A percentile compares a stretch with the other conserved stretches of the same genome.
These are phyloP conservation scores for Sporisorium exsertum DNA, from an alignment of 1,284 basidiomycete species.

Conservation along the genomic window DNA sequence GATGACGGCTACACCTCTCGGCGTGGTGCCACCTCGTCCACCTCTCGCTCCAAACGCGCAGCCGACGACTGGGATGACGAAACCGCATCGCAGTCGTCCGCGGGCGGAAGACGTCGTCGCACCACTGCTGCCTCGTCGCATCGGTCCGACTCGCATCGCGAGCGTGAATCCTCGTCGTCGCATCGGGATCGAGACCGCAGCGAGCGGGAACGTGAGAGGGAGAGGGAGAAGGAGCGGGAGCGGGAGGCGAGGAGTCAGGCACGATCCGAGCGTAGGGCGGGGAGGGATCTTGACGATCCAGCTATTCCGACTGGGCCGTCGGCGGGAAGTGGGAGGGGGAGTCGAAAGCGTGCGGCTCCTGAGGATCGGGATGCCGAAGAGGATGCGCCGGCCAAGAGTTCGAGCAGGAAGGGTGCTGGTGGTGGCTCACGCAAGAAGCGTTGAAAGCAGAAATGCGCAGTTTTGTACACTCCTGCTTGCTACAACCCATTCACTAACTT, in stretches of 20 bases:
- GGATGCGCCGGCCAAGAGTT: conserved; percentile 8
- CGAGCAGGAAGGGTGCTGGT: conserved; percentile 6
- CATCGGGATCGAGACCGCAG: conserved; percentile 18
- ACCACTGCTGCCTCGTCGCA: conserved; percentile 6
- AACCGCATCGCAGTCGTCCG: conserved; percentile 33
- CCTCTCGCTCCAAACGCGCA: conserved; percentile 20
- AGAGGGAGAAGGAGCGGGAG: conserved; percentile 32
- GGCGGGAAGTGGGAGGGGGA: conserved; percentile 10
- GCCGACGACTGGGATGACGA: conserved; percentile 35
- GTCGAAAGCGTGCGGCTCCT: conserved; percentile 38
- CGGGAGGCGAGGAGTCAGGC: conserved; percentile 40
- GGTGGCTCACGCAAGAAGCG: conserved; percentile 24
- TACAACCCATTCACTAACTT: too few species aligned
- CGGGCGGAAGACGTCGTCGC: conserved; percentile 15
- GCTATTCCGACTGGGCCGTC: conserved; percentile 20
- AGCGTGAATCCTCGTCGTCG: conserved; percentile 19
- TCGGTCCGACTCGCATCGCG: conserved; percentile 44
- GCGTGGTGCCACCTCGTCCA: conserved; percentile 10
- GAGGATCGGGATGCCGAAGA: conserved; percentile 40
- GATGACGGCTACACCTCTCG: conserved; percentile 11
- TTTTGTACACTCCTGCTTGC: background rate
- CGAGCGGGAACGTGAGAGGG: conserved; percentile 33
- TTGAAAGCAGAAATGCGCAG: background rate
- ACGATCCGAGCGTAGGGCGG: conserved; percentile 37
- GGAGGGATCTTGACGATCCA: conserved; percentile 33